phyloP scores from a whole-genome alignment of 2,329 filamentous ascomycete species.

The Talaromyces islandicus region DNA sequence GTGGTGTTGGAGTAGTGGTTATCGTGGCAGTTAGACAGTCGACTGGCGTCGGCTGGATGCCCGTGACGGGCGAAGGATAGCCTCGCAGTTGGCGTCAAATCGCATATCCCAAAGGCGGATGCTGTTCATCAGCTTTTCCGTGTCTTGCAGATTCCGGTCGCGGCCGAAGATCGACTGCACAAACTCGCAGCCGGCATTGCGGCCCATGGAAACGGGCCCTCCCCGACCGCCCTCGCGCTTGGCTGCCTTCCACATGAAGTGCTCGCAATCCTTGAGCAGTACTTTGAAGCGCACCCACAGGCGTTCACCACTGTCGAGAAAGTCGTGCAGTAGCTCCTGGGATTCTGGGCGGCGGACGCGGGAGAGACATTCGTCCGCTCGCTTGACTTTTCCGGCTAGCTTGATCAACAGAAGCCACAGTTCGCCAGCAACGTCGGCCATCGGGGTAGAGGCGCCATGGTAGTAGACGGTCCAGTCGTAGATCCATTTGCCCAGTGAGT shows the following conservation, averaged over 20 bases:
- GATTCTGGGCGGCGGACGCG: slow-evolving; percentile 68
- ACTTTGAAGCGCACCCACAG: slow-evolving; percentile 79
- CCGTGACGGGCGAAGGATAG: slow-evolving; percentile 58
- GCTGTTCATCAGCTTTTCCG: slow-evolving; percentile 86
- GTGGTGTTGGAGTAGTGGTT: neutral
- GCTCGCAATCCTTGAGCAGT: slow-evolving; percentile 84
- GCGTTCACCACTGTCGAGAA: slow-evolving; percentile 81
- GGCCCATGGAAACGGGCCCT: slow-evolving; percentile 69
- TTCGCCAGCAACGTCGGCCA: slow-evolving; percentile 87
- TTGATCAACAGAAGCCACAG: slow-evolving; percentile 94
- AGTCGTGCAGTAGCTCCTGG: slow-evolving; percentile 78
- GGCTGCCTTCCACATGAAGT: slow-evolving; percentile 87
- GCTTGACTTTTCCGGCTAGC: slow-evolving; percentile 87
- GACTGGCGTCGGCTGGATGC: slow-evolving; percentile 15
- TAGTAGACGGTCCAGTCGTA: slow-evolving; percentile 98
- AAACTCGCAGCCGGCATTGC: slow-evolving; percentile 89
- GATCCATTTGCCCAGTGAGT: slow-evolving; percentile 97
- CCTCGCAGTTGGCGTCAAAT: slow-evolving; percentile 93
- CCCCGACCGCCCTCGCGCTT: slow-evolving; percentile 62
- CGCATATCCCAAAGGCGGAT: slow-evolving; percentile 86
- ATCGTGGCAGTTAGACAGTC: slow-evolving; percentile 16
- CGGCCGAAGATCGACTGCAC: slow-evolving; percentile 92
- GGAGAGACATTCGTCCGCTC: slow-evolving; percentile 70
- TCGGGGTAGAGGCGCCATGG: slow-evolving; percentile 72
- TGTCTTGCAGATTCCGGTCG: slow-evolving; percentile 81